Percentiles rank a stretch among this genome's conserved stretches.
Conservation (phyloP, 371 early-diverging fungal genomes). For the Choanephora cucurbitarum region DNA sequence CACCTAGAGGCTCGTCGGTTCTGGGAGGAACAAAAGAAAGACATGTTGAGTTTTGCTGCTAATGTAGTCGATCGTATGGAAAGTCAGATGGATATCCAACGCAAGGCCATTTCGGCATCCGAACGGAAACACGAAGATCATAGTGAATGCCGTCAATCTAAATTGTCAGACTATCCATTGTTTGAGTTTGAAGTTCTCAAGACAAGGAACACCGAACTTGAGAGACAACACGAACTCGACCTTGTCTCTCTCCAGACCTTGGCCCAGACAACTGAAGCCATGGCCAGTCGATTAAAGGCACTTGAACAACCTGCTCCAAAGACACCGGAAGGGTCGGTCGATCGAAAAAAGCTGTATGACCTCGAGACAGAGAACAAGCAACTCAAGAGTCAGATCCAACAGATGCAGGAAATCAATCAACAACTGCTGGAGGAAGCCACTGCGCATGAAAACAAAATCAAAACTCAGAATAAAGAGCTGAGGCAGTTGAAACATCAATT, state of each 20-base stretch:
- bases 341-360: constrained; percentile 15
- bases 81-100: constrained; percentile 10
- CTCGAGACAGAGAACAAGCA: constrained; percentile 22
- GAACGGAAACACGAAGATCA: no score
- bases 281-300: neutral
- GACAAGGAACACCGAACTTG: constrained; percentile 17
- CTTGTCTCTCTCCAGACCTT: constrained; percentile 2
- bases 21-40: constrained; percentile 46
- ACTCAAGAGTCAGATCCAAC: constrained; percentile 18
- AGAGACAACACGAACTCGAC: constrained; percentile 24
- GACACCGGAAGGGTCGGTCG: neutral
- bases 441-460: constrained; percentile 7
- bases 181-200: constrained; percentile 30
- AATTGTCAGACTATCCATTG: constrained; percentile 22
- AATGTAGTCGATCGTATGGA: constrained; percentile 25
- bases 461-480: constrained; percentile 9
- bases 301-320: neutral
- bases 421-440: constrained; percentile 13
- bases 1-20: constrained; percentile 32
- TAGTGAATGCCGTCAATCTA: no score
- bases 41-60: constrained; percentile 31
- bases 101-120: constrained; percentile 9
- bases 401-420: constrained; percentile 19
- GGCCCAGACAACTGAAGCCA: constrained; percentile 1
- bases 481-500: constrained; percentile 6